Conservation (phyloP, 768 basidiomycete genomes). For the Lepiota venenata region DNA sequence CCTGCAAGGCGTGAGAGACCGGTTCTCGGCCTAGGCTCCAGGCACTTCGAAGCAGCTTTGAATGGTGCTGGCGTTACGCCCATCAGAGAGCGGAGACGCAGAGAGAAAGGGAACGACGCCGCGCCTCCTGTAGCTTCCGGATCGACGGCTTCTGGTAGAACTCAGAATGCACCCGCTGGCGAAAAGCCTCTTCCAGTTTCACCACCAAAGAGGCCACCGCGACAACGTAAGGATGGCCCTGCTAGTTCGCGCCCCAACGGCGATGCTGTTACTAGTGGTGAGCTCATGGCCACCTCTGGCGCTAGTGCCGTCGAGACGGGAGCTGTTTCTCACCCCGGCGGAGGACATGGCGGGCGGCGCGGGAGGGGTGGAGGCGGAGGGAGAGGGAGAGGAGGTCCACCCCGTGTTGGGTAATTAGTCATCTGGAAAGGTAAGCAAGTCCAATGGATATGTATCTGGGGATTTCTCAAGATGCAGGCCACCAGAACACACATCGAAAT, state of each 20-base stretch:
- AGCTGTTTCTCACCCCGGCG: slow-evolving; percentile 9
- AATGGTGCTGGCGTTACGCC: slow-evolving; percentile 54
- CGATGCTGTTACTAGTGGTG: slow-evolving; percentile 8
- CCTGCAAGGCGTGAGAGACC: slow-evolving; percentile 47
- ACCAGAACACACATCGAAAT: no score
- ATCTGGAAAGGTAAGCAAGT: no score
- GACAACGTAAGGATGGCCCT: slow-evolving; percentile 19
- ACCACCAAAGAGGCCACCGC: slow-evolving; percentile 20
- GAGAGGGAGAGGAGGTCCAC: slow-evolving; percentile 8
- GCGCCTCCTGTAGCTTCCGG: slow-evolving; percentile 6
- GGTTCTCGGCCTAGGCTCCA: slow-evolving; percentile 56
- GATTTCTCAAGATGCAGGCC: not conserved
- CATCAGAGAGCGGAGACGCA: slow-evolving; percentile 20
- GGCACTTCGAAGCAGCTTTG: slow-evolving; percentile 73
- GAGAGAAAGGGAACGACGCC: slow-evolving; percentile 21
- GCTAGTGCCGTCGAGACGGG: not conserved
- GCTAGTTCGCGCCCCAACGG: slow-evolving; percentile 9
- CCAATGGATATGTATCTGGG: not conserved
- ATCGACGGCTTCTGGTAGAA: slow-evolving; percentile 1
- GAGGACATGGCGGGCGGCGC: slow-evolving; percentile 13
- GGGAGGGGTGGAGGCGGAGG: slow-evolving; percentile 9
- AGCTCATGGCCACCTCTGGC: slow-evolving; percentile 5
- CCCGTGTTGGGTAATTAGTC: not conserved
- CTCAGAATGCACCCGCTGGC: slow-evolving; percentile 15
- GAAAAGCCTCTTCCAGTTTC: slow-evolving; percentile 15